Conservation (phyloP, 768 basidiomycete genomes). For the Trametes gibbosa region DNA sequence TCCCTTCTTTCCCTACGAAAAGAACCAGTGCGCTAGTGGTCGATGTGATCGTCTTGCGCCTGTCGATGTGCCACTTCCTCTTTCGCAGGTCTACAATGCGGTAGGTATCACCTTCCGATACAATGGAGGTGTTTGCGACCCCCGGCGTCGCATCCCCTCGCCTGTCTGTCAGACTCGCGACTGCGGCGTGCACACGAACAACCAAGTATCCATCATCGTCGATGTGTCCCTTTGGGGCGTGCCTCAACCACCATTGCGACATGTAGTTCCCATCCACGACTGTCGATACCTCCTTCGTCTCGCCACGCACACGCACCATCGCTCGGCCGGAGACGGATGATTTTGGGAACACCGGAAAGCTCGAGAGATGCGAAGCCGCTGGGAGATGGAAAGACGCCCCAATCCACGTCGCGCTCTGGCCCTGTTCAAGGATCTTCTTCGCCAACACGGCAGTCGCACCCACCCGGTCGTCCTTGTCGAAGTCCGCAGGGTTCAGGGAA, state of each 20-base stretch:
- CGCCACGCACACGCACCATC: neutral
- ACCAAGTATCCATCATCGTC: slow-evolving; percentile 8
- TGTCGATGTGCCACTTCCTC: slow-evolving; percentile 2
- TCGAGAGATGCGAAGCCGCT: neutral
- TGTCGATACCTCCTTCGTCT: neutral
- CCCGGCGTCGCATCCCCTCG: slow-evolving; percentile 1
- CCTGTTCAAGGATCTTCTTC: slow-evolving; percentile 1
- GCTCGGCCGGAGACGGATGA: neutral
- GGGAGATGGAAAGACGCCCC: slow-evolving; percentile 1
- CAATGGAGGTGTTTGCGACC: neutral
- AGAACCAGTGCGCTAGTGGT: neutral
- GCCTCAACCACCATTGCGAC: slow-evolving; percentile 9
- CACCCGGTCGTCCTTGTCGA: slow-evolving; percentile 6
- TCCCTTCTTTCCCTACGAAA: neutral
- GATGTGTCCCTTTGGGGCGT: slow-evolving; percentile 2
- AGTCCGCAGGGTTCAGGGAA: neutral
- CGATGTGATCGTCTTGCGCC: neutral
- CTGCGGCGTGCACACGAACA: neutral
- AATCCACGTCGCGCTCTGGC: slow-evolving; percentile 6
- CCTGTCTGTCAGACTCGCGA: neutral
- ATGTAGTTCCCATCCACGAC: slow-evolving; percentile 4
- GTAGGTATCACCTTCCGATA: neutral
- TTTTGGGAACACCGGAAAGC: neutral
- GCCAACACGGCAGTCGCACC: slow-evolving; percentile 6
- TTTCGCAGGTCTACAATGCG: neutral